Base-by-base conservation (phyloP, 2,329 filamentous ascomycete genomes). In the Colletotrichum sp. region DNA sequence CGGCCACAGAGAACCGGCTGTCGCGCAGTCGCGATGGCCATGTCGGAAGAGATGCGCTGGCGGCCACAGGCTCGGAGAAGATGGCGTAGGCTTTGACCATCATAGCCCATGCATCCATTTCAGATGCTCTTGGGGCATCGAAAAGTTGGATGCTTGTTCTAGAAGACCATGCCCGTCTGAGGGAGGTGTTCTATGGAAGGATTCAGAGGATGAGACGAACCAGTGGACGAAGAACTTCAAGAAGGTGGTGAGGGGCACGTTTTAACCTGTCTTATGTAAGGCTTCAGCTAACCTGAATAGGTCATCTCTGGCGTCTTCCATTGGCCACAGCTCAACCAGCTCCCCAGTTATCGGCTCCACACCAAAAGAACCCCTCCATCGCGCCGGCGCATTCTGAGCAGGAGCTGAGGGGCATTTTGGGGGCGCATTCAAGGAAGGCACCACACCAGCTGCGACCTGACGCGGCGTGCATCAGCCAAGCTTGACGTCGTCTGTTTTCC, bases 401-500 rank as follows among this genome's bases (percentile, higher is more conserved):
- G 63, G 55, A 64, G 68, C 59, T 36, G 68, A 65, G 39, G 30
- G 30, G 59, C 59, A 30, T 34, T 34, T 63, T 52, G 44, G 44
- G 44, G 44, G 44, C 44, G 44, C 44, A 52, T 52, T 22, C 44
- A 52, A 52, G 44, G 44, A 52, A 52, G 44, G 64, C 52, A 68
- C 66, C 66, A 60, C 66, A 32, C n/a, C 32, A 59, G 48, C 24
- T 72, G 72, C 70, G 64, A 75, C 70, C 63, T 73, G 55, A 16
- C 70, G 73, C 73, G 70, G 73, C 64, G 30, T 60, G 57, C 73
- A 75, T 75, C 73, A 73, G 74, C 74, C 74, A 75, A 75, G 74
- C 30, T 73, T 65, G 64, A 74, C 74, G 74, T 59, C 59, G 68
- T 52, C 30, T 39, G 68, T 32, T 71, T 71, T 55, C 32, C 71